Evolutionary conservation across 345 rosid genomes (phyloP), one percentile per base, ranked within the genome.

Genomic region (Draba incana): DNA sequence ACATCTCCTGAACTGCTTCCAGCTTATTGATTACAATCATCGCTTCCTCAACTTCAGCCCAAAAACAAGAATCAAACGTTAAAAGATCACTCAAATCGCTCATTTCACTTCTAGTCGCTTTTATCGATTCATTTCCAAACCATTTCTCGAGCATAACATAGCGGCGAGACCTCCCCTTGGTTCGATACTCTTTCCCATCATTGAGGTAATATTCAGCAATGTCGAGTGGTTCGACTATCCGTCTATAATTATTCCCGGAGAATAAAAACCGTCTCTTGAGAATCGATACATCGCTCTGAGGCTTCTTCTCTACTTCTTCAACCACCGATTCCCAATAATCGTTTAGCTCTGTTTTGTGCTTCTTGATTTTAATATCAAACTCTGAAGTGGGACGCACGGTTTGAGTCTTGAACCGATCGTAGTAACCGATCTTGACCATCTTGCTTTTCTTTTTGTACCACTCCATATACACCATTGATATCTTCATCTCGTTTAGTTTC

Each of bases 191-290:
- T 14, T 23, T 62, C 2, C 8, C 2, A 24, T 80, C 82, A 2
- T 4, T 30, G 11, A 2, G 55, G 59, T 92, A 87, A 74, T 72
- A 81, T 1, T 86, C 85, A n/a, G 96, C 92, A 31, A 92, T 83
- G n/a, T 82, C 85, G n/a, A 92, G 92, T 0, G 96, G 98, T 25
- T 92, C 96, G 4, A 89, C 64, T 86, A 92, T 67, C 59, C 94
- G 84, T 53, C 88, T 67, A 61, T 84, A 92, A 38, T 74, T 82
- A 14, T 81, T 71, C 13, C 90, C 94, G 0, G 76, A 75, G 39
- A 49, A 81, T 4, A 87, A 77, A 87, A 74, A 83, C 10, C 79
- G 59, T 1, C 0, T 38, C 45, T 76, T 66, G 27, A 83, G 69
- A 4, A 16, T 6, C 2, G 76, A 75, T 4, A 16, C 65, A 49